Percentiles rank a stretch among this genome's conserved stretches.
Evolutionary conservation across 2,329 filamentous ascomycete genomes (phyloP).

Genomic region (Elsinoe australis): DNA sequence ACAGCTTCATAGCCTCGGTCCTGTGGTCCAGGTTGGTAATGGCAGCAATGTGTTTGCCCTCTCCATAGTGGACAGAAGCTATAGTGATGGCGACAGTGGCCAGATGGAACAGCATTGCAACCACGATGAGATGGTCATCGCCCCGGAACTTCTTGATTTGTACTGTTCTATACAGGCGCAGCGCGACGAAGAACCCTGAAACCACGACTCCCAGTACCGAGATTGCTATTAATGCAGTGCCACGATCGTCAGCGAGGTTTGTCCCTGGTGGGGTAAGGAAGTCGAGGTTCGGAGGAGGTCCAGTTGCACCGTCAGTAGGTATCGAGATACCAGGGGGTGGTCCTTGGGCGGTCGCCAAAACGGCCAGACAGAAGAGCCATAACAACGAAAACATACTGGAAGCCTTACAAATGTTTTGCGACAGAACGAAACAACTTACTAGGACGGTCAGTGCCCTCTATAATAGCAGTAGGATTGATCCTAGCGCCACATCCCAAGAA

Average conservation of each 20-base stretch:
- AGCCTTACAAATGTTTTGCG: conserved; percentile 3
- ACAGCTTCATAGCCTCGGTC: not conserved
- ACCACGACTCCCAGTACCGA: not conserved
- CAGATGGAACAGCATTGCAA: conserved; percentile 1
- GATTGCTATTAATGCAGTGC: not conserved
- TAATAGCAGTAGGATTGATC: not conserved
- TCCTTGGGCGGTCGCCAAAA: conserved; percentile 5
- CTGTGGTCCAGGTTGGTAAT: conserved; percentile 1
- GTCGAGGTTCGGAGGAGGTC: not conserved
- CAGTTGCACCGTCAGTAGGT: not conserved
- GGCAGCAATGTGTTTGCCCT: conserved; percentile 4
- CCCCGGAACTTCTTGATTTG: conserved; percentile 10
- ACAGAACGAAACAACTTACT: not conserved
- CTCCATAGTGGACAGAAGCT: conserved; percentile 1
- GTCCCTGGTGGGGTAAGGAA: not conserved
- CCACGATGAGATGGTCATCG: conserved; percentile 1
- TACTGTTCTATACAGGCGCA: not conserved
- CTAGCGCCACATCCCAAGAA: too few species aligned
- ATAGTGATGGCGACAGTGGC: not conserved
- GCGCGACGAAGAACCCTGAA: not conserved
- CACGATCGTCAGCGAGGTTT: conserved; percentile 1
- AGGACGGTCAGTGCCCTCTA: conserved; percentile 4
- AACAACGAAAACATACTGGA: conserved; percentile 3
- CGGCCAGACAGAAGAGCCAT: not conserved
- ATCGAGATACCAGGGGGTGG: not conserved